A percentile compares a stretch with the other conserved stretches of the same genome.
Evolutionary conservation across 805 yeast genomes (phyloP).

Genomic region (Priceomyces fermenticarens): DNA sequence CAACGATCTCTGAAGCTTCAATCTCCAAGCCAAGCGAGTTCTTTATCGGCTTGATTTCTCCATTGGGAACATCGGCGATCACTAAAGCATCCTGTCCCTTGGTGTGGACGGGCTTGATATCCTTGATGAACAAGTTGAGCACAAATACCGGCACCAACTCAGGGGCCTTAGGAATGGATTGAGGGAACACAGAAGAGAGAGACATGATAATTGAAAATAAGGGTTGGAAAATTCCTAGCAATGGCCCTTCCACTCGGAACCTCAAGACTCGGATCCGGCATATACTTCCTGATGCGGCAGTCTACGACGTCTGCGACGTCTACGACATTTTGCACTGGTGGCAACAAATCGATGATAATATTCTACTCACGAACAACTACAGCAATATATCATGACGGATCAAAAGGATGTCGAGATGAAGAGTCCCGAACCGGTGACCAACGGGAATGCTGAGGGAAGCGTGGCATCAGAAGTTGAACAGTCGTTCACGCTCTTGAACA

Average conservation of each 20-base stretch:
- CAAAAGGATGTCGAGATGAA: slow-evolving; percentile 18
- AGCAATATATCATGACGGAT: slow-evolving; percentile 1
- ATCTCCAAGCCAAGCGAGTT: slow-evolving; percentile 31
- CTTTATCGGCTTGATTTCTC: slow-evolving; percentile 26
- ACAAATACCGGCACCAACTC: slow-evolving; percentile 29
- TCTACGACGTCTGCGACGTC: slow-evolving; percentile 7
- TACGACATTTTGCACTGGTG: too few relatives aligned
- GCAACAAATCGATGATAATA: not conserved
- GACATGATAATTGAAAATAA: not conserved
- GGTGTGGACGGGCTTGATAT: slow-evolving; percentile 17
- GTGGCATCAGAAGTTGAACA: slow-evolving; percentile 37
- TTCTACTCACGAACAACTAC: too few relatives aligned
- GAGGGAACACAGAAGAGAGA: slow-evolving; percentile 6
- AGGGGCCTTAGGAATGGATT: slow-evolving; percentile 19
- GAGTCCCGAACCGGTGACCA: slow-evolving; percentile 11
- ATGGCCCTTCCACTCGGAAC: too few relatives aligned
- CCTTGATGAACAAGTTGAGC: slow-evolving; percentile 23
- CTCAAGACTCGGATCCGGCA: too few relatives aligned
- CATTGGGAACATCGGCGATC: slow-evolving; percentile 22
- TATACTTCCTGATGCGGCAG: slow-evolving; percentile 8
- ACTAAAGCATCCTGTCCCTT: slow-evolving; percentile 16
- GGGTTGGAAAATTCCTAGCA: too few relatives aligned
- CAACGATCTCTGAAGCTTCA: slow-evolving; percentile 27
- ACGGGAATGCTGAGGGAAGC: slow-evolving; percentile 7
- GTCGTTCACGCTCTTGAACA: slow-evolving; percentile 47